These are phyloP conservation scores for Diplodia scrobiculata DNA, from an alignment of 2,329 filamentous ascomycete species.

Conservation along the genomic window DNA sequence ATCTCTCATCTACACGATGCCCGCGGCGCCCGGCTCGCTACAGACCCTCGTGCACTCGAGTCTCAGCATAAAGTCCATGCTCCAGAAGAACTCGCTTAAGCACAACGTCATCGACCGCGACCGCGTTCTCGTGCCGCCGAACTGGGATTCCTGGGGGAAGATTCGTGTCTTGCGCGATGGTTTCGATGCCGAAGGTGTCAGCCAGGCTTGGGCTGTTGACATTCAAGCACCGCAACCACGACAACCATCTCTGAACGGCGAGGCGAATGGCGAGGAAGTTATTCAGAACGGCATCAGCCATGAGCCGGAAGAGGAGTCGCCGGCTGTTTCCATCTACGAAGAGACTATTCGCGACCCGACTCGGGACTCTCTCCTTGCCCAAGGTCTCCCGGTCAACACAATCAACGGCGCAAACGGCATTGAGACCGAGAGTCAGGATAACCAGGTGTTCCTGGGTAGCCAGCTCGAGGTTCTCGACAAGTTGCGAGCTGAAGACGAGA, in stretches of 20 bases:
- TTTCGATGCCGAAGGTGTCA: slow-evolving; percentile 87
- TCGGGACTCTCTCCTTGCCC: slow-evolving; percentile 61
- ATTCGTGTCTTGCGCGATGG: slow-evolving; percentile 88
- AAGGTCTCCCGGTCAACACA: slow-evolving; percentile 46
- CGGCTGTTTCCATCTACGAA: slow-evolving; percentile 74
- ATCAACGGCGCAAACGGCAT: slow-evolving; percentile 53
- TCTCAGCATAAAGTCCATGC: slow-evolving; percentile 78
- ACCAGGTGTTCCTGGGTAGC: slow-evolving; percentile 73
- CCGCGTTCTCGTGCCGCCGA: slow-evolving; percentile 90
- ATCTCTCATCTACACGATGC: slow-evolving; percentile 53
- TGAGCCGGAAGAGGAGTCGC: slow-evolving; percentile 46
- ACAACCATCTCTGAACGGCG: slow-evolving; percentile 27
- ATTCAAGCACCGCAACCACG: slow-evolving; percentile 56
- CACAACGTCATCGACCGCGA: slow-evolving; percentile 90
- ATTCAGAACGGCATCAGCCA: slow-evolving; percentile 30
- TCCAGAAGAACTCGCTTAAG: slow-evolving; percentile 53
- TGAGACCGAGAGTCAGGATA: slow-evolving; percentile 70
- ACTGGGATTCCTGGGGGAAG: slow-evolving; percentile 99
- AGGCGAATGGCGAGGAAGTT: slow-evolving; percentile 34
- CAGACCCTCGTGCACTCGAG: slow-evolving; percentile 81
- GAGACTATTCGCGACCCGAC: slow-evolving; percentile 76
- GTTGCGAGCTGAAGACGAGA: slow-evolving; percentile 61
- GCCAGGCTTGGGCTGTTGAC: slow-evolving; percentile 81
- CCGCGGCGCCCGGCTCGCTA: slow-evolving; percentile 67
- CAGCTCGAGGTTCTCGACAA: slow-evolving; percentile 77